These are phyloP conservation scores for Herpetospermum pedunculosum DNA, from an alignment of 306 rosid species.

Conservation along the genomic window DNA sequence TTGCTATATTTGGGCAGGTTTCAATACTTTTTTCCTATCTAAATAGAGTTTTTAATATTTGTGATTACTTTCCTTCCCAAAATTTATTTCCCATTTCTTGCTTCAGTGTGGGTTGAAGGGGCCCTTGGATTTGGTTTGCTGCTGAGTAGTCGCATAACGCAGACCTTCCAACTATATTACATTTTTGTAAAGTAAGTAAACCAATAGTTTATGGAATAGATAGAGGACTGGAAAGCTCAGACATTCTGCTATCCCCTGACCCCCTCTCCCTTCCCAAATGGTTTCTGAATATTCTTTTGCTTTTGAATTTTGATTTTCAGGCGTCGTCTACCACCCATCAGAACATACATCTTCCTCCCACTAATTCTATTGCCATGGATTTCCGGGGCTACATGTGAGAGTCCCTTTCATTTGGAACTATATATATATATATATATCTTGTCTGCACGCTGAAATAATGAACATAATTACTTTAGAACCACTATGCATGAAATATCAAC, in stretches of 20 bases:
- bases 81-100: constrained; percentile 12
- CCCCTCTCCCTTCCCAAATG: background rate
- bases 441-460: background rate
- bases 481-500: background rate
- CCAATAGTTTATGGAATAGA: constrained; percentile 4
- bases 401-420: background rate
- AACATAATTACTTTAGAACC: background rate
- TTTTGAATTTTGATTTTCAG: constrained; percentile 35
- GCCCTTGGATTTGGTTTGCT: constrained; percentile 90
- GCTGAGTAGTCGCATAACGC: constrained; percentile 72
- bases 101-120: constrained; percentile 88
- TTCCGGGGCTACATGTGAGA: constrained; percentile 66
- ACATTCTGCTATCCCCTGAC: background rate
- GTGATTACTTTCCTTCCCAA: constrained; percentile 1
- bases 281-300: background rate
- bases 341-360: constrained; percentile 69
- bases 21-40: constrained; percentile 12
- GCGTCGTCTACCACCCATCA: constrained; percentile 82
- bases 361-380: constrained; percentile 79
- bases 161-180: constrained; percentile 65
- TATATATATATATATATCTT: background rate
- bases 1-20: constrained; percentile 93
- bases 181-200: constrained; percentile 76
- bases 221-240: constrained; percentile 9
- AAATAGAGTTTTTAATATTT: background rate